Conservation (phyloP, 148 eudicot species). For the Chenopodium quinoa region DNA sequence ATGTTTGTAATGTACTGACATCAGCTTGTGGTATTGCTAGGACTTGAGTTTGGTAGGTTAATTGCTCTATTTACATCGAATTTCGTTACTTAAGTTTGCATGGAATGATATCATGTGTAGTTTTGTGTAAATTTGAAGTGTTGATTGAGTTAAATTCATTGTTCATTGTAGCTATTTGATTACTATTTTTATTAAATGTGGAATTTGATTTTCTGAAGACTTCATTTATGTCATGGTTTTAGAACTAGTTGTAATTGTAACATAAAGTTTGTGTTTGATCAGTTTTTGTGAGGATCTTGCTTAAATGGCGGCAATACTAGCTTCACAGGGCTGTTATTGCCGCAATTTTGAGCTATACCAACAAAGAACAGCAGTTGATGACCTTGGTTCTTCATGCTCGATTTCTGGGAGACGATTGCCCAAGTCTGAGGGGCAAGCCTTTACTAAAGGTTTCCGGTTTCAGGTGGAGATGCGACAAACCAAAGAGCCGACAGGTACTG, state of each 20-base stretch:
- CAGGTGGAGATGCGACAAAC: conserved; percentile 53
- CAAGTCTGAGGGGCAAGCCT: conserved; percentile 27
- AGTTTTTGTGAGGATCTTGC: conserved; percentile 27
- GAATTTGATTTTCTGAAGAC: neutral
- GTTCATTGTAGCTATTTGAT: neutral
- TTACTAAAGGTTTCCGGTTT: conserved; percentile 29
- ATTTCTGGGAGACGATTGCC: conserved; percentile 34
- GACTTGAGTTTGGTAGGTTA: conserved; percentile 11
- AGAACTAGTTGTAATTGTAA: neutral
- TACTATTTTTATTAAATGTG: neutral
- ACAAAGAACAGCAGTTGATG: conserved; percentile 40
- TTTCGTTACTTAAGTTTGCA: neutral
- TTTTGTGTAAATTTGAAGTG: neutral
- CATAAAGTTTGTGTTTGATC: conserved; percentile 10
- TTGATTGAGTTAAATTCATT: neutral
- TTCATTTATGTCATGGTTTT: neutral
- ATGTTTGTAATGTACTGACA: neutral
- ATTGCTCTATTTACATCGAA: neutral
- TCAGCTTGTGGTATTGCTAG: conserved; percentile 12
- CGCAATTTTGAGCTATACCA: conserved; percentile 39
- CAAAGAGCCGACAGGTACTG: conserved; percentile 44
- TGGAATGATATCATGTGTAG: neutral
- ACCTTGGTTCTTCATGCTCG: conserved; percentile 55
- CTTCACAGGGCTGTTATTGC: conserved; percentile 72
- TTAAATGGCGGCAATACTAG: conserved; percentile 76